A percentile compares a stretch with the other conserved stretches of the same genome.
phyloP scores from a whole-genome alignment of 202 grass and related monocot species.

The Carex sylvatica region DNA sequence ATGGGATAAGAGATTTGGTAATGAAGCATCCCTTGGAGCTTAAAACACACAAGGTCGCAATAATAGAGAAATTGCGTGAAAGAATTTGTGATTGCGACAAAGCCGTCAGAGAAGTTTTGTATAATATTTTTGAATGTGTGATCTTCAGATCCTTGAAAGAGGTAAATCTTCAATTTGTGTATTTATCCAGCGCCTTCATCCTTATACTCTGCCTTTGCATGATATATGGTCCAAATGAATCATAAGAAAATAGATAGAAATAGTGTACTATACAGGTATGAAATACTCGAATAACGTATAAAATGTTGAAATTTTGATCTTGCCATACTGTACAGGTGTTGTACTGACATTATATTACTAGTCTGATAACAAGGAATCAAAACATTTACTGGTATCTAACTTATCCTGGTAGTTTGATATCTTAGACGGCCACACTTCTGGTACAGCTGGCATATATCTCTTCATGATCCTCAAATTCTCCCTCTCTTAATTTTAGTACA shows the following conservation, averaged over 20 bases:
- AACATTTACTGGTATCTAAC: neutral
- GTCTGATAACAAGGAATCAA: neutral
- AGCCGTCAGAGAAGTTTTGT: constrained; percentile 66
- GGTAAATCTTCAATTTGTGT: constrained; percentile 31
- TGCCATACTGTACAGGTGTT: neutral
- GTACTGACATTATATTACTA: neutral
- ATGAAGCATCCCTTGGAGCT: constrained; percentile 60
- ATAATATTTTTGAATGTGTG: constrained; percentile 56
- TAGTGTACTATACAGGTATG: neutral
- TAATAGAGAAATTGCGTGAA: constrained; percentile 69
- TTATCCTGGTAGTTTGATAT: neutral
- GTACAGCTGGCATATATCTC: neutral
- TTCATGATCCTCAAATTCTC: neutral
- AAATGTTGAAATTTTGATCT: neutral
- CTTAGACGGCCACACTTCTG: neutral
- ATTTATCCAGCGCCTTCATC: neutral
- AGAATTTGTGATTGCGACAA: constrained; percentile 74
- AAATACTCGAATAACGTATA: neutral
- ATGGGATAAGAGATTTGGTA: constrained; percentile 56
- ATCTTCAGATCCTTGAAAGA: constrained; percentile 79
- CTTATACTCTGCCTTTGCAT: neutral
- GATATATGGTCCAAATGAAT: neutral
- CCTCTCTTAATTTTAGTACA: neutral
- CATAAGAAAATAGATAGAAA: neutral
- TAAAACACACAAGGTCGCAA: constrained; percentile 61